phyloP scores from a whole-genome alignment of 306 rosid species.

The Citrullus colocynthis region DNA sequence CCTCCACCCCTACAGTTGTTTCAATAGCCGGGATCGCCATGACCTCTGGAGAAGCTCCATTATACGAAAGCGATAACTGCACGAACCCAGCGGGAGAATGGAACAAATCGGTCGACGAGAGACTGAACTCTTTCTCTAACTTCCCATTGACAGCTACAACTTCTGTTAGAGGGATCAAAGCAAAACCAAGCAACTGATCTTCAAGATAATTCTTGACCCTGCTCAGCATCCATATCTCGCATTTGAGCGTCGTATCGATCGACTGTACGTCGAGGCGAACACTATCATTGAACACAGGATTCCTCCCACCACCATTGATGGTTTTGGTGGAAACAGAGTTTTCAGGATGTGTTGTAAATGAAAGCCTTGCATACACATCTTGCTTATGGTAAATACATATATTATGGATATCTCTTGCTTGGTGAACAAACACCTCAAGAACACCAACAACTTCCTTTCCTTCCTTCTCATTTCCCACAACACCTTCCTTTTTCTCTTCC shows the following conservation, averaged over 20 bases:
- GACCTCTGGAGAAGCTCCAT: conserved; percentile 62
- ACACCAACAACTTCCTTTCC: conserved; percentile 39
- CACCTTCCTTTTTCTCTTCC: conserved; percentile 30
- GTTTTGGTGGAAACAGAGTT: conserved; percentile 51
- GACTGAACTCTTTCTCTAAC: conserved; percentile 81
- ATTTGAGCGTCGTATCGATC: conserved; percentile 50
- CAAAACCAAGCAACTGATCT: conserved; percentile 90
- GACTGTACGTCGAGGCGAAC: conserved; percentile 45
- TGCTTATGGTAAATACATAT: conserved; percentile 96
- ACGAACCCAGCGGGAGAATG: conserved; percentile 91
- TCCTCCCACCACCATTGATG: conserved; percentile 91
- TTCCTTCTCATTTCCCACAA: conserved; percentile 36
- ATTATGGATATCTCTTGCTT: conserved; percentile 88
- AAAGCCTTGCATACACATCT: conserved; percentile 91
- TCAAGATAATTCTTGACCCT: conserved; percentile 95
- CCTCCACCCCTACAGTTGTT: not conserved
- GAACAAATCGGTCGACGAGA: conserved; percentile 83
- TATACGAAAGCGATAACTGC: conserved; percentile 47
- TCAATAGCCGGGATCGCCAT: conserved; percentile 27
- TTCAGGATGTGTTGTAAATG: conserved; percentile 54
- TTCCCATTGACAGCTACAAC: conserved; percentile 46
- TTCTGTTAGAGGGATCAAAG: conserved; percentile 74
- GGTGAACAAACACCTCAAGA: conserved; percentile 60
- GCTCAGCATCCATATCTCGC: conserved; percentile 97
- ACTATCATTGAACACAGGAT: conserved; percentile 79